Evolutionary conservation across 116 monocot species (phyloP), one percentile per base, ranked within the genome.

Genomic region (Phalaenopsis hybrid): DNA sequence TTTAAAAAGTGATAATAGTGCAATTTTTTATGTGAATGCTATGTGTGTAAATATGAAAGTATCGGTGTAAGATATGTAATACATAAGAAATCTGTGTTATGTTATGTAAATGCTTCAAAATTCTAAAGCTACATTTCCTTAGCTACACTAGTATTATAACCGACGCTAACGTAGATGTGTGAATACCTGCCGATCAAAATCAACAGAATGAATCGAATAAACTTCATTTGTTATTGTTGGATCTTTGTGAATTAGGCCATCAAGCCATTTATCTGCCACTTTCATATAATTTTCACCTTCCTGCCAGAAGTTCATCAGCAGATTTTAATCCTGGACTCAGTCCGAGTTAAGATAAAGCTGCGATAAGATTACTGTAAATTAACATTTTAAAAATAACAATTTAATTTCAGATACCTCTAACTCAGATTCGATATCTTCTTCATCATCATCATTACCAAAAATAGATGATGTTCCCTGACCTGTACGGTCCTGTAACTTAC

Each of bases 161-260:
- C 44, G 12, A n/a, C 8, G 52, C 52, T 52, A 79, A 72, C 67
- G 12, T 67, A 33, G 5, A 78, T 78, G 44, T 23, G 63, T 4
- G 0, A 21, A 43, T 92, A 98, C 98, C 93, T 95, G 92, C 16
- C 97, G 93, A 81, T 98, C 95, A 89, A 89, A 98, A 33, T 94
- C 93, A 80, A 93, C 93, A 86, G 82, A 89, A 76, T 95, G 88
- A 48, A 95, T 44, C 68, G 93, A 90, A 79, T 93, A 98, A 10
- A 95, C 93, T 86, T 98, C 93, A 46, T 89, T 93, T 45, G 90
- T 91, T 79, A 98, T 87, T 51, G 85, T 87, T 78, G 85, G 79
- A 83, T 98, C 93, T 85, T 90, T 95, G 79, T 48, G 58, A 86
- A 95, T 76, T 41, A 98, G 81, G 33, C 98, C 95, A 57, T 90